Evolutionary conservation across 2,329 filamentous ascomycete genomes (phyloP).

Genomic region (Colletotrichum camelliae): DNA sequence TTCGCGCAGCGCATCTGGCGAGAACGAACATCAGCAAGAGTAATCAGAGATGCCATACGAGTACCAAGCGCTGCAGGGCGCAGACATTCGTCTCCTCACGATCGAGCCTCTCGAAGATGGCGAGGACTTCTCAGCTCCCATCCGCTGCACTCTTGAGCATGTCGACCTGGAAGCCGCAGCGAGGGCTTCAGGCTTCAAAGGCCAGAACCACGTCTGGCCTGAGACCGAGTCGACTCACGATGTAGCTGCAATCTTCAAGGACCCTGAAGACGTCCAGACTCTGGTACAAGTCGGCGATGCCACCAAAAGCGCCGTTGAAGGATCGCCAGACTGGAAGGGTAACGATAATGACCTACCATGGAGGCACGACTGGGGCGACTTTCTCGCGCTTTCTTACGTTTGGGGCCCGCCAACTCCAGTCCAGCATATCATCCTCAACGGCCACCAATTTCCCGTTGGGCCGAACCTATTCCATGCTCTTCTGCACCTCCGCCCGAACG

Average conservation of each 20-base stretch:
- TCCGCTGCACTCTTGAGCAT: background rate
- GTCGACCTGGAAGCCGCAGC: fast-evolving
- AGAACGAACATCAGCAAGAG: background rate
- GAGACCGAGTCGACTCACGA: background rate
- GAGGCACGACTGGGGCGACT: background rate
- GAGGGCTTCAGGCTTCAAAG: background rate
- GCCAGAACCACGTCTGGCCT: background rate
- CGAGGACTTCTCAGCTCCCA: background rate
- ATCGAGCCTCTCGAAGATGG: background rate
- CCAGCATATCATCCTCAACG: background rate
- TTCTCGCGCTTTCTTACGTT: background rate
- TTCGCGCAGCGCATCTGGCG: background rate
- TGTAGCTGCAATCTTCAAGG: background rate
- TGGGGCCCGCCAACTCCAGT: background rate
- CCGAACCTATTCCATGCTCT: background rate
- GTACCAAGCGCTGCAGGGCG: background rate
- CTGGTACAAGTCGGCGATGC: background rate
- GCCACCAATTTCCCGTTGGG: background rate
- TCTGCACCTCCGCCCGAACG: background rate
- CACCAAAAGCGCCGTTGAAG: background rate
- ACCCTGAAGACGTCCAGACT: background rate
- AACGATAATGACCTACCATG: background rate
- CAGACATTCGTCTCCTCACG: background rate
- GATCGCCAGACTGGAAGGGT: background rate
- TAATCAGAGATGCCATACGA: background rate